phyloP scores from a whole-genome alignment of 805 yeast species.

The Candida qinlingensis region DNA sequence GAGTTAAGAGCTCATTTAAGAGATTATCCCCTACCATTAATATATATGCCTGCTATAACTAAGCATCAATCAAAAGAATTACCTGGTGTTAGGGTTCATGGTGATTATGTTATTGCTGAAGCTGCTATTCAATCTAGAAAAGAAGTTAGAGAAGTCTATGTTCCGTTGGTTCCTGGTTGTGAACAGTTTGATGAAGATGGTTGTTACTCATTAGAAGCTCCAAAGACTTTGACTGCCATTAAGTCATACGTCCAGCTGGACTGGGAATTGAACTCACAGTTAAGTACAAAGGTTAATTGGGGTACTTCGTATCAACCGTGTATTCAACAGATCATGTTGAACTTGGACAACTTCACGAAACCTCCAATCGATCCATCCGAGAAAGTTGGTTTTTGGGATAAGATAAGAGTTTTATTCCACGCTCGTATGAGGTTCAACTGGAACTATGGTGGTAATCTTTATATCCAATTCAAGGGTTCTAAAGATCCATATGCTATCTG shows the following conservation, averaged over 20 bases:
- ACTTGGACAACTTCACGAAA: slow-evolving; percentile 78
- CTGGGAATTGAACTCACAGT: slow-evolving; percentile 47
- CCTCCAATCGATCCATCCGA: slow-evolving; percentile 86
- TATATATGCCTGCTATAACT: slow-evolving; percentile 58
- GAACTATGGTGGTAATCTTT: slow-evolving; percentile 44
- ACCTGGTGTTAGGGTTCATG: slow-evolving; percentile 39
- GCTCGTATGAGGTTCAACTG: slow-evolving; percentile 56
- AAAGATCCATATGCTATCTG: slow-evolving; percentile 72
- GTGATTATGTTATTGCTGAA: slow-evolving; percentile 69
- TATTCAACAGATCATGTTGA: slow-evolving; percentile 70
- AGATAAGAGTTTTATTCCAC: slow-evolving; percentile 69
- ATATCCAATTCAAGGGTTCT: slow-evolving; percentile 66
- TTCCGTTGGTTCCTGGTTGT: slow-evolving; percentile 54
- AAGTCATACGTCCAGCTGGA: slow-evolving; percentile 62
- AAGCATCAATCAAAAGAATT: slow-evolving; percentile 20
- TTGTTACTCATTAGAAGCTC: slow-evolving; percentile 55
- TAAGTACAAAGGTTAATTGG: slow-evolving; percentile 72
- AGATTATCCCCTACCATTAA: slow-evolving; percentile 82
- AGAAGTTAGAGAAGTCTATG: slow-evolving; percentile 53
- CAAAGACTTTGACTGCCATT: slow-evolving; percentile 71
- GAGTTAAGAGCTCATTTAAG: slow-evolving; percentile 69
- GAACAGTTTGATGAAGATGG: slow-evolving; percentile 31
- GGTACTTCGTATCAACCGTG: slow-evolving; percentile 83
- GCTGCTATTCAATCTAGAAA: slow-evolving; percentile 43
- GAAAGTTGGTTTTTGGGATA: slow-evolving; percentile 91